A percentile compares a stretch with the other conserved stretches of the same genome.
phyloP scores from a whole-genome alignment of 495 filamentous ascomycete species.

The Penicillium cataractarum region DNA sequence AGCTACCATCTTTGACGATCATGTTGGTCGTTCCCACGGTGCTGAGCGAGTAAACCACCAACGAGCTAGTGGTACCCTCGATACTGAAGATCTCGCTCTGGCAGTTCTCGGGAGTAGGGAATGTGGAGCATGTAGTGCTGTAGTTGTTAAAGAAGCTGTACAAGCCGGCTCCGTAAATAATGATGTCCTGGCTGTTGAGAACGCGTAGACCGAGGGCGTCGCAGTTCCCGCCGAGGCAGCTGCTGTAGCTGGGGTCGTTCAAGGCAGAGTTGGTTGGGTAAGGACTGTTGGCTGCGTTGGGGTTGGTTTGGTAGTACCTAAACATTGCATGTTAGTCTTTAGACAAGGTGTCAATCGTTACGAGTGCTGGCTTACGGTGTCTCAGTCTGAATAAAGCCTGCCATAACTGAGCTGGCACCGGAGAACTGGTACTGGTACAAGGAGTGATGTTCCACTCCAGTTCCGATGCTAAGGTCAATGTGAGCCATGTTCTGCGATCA shows the following conservation, averaged over 20 bases:
- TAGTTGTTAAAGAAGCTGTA: conserved; percentile 78
- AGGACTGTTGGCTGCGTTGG: conserved; percentile 58
- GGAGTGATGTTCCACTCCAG: conserved; percentile 73
- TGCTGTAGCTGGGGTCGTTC: conserved; percentile 62
- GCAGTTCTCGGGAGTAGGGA: conserved; percentile 54
- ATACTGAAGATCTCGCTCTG: conserved; percentile 65
- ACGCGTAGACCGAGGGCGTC: conserved; percentile 70
- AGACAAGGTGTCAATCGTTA: neutral
- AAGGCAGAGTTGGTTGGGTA: conserved; percentile 51
- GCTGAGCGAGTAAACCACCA: conserved; percentile 53
- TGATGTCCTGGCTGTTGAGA: conserved; percentile 57
- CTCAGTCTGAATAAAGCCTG: conserved; percentile 82
- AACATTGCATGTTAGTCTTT: neutral
- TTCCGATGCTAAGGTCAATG: conserved; percentile 56
- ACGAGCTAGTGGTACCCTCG: conserved; percentile 38
- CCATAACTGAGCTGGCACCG: conserved; percentile 69
- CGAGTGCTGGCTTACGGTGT: conserved; percentile 54
- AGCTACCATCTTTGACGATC: conserved; percentile 51
- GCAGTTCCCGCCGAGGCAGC: conserved; percentile 56
- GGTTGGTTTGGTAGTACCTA: conserved; percentile 66
- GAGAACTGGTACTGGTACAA: conserved; percentile 83
- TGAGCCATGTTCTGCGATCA: conserved; percentile 5
- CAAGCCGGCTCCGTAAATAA: conserved; percentile 71
- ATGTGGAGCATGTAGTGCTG: conserved; percentile 48
- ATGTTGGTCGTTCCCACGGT: conserved; percentile 52